Percentiles rank a stretch among this genome's conserved stretches.
Evolutionary conservation across 2,329 filamentous ascomycete species (phyloP).

Genomic region (Calonectria montana): DNA sequence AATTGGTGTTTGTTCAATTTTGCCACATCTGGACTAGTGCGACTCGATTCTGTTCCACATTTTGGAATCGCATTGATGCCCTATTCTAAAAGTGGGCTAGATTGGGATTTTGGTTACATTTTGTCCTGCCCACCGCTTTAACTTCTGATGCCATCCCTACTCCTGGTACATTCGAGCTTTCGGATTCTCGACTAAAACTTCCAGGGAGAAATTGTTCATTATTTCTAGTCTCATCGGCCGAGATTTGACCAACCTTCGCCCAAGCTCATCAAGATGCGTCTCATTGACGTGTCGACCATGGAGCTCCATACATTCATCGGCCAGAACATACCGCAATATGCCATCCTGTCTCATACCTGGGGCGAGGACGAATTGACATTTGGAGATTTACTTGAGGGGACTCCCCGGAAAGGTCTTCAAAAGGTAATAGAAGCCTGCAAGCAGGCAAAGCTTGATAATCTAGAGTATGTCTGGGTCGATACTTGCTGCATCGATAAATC

Average conservation of each 20-base stretch:
- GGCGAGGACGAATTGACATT: constrained; percentile 39
- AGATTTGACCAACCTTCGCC: no score
- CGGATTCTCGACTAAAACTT: not conserved
- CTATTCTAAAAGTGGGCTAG: not conserved
- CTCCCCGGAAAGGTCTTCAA: constrained; percentile 31
- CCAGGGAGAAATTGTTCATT: no score
- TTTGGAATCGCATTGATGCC: not conserved
- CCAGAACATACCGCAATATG: constrained; percentile 32
- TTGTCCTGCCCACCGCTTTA: not conserved
- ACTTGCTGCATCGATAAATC: constrained; percentile 41
- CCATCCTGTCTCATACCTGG: constrained; percentile 42
- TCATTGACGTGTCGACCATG: constrained; percentile 38
- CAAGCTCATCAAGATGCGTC: constrained; percentile 27
- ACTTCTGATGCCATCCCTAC: not conserved
- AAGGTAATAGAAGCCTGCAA: constrained; percentile 36
- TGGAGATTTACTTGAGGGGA: constrained; percentile 30
- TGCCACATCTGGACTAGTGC: not conserved
- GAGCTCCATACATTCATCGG: constrained; percentile 30
- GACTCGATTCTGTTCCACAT: not conserved
- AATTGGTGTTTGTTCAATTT: not conserved
- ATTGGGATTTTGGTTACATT: not conserved
- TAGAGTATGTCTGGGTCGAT: constrained; percentile 40
- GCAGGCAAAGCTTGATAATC: constrained; percentile 28
- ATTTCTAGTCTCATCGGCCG: not conserved
- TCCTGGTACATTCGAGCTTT: no score